Base-by-base conservation (phyloP, 441 rosid genomes). In the Arabidopsis lyrata region DNA sequence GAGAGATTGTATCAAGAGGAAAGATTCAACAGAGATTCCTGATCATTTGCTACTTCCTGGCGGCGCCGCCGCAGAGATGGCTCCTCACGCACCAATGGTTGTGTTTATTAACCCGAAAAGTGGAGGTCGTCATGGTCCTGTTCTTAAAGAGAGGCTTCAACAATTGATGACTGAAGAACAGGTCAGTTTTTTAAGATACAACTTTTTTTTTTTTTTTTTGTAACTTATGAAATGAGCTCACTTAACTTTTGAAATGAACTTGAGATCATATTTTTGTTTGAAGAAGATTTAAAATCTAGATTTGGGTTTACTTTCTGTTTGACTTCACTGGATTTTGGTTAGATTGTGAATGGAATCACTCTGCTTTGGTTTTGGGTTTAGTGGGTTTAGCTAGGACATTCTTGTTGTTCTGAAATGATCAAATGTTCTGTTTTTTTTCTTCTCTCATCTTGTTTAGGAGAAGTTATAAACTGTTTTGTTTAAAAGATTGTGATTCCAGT, bases 41-140 rank as follows among this genome's bases (percentile, higher is more conserved):
- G 82, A 74, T 15, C 88, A 83, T 45, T 67, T 72, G 42, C 31
- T 74, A 8, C 63, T 62, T 18, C 78, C 58, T 41, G 80, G 76
- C 12, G 72, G 70, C 58, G 64, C 63, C 59, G 71, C 49, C 12
- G 70, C 79, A 8, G 75, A 75, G 11, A 68, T 74, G 47, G 81
- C 88, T 10, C 92, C 95, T 12, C 85, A 86, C 5, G 81, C 90
- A 1, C 97, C 99, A 1, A 50, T 95, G 83, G 87, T 93, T 32
- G 92, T 95, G 7, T 91, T 95, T 53, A 82, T 95, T 66, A 95
- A 95, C 72, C 81, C 96, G 18, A 83, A 72, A 36, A 91, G 98
- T 59, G 98, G 99, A 14, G 98, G 99, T 53, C 88, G 98, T 13
- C 83, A 86, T 14, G 98, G 98, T 1, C 95, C 92, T 31, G 87